These are phyloP conservation scores for Arthrinium puccinioides DNA, from an alignment of 2,329 filamentous ascomycete genomes.

Conservation along the genomic window DNA sequence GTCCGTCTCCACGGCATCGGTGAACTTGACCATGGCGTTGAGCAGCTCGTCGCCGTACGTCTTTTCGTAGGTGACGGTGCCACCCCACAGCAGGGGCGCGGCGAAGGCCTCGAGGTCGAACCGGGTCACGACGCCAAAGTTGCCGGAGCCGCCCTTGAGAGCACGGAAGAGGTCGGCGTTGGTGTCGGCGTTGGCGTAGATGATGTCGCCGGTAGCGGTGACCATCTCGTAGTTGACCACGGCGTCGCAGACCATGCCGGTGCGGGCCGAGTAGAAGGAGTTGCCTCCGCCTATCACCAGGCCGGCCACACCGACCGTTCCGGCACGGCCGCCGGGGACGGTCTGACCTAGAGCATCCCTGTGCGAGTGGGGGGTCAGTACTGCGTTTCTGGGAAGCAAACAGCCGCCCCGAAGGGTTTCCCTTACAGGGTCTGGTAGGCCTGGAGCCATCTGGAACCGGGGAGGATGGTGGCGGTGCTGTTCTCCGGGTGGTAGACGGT, in stretches of 20 bases:
- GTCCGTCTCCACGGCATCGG: constrained; percentile 7
- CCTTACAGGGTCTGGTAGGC: constrained; percentile 14
- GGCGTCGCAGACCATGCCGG: constrained; percentile 38
- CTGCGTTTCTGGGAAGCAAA: no score
- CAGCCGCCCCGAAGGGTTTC: neutral
- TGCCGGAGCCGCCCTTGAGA: constrained; percentile 36
- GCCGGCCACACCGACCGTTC: constrained; percentile 17
- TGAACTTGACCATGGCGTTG: constrained; percentile 7
- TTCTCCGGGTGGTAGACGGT: constrained; percentile 20
- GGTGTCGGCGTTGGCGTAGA: constrained; percentile 26
- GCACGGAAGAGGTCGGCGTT: constrained; percentile 35
- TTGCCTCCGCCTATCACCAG: constrained; percentile 18
- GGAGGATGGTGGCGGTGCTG: constrained; percentile 20
- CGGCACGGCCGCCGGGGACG: constrained; percentile 15
- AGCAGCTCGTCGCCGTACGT: constrained; percentile 3
- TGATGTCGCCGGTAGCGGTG: constrained; percentile 29
- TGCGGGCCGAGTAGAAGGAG: constrained; percentile 14
- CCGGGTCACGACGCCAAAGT: constrained; percentile 31
- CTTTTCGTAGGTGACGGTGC: constrained; percentile 3
- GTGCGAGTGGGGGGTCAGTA: no score
- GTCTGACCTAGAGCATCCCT: no score
- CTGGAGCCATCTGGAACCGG: constrained; percentile 15
- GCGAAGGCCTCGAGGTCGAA: constrained; percentile 16
- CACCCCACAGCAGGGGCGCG: constrained; percentile 9
- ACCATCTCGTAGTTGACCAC: constrained; percentile 35